Conservation (phyloP, 164 flowering plant species). For the Stephania cephalantha region DNA sequence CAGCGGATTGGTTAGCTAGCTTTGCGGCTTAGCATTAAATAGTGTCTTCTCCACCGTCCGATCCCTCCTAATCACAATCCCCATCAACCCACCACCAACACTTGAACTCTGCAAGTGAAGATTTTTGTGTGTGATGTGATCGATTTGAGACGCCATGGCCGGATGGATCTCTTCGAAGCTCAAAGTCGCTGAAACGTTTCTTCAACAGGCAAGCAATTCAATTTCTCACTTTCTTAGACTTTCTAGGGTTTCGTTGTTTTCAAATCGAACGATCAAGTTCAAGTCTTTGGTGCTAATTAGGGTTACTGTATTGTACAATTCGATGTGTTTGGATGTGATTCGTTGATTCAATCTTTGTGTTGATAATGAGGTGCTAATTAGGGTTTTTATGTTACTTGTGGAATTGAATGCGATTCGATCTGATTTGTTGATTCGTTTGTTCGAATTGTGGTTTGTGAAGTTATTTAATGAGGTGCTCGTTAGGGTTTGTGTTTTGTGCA, state of each 20-base stretch:
- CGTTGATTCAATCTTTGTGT: background rate
- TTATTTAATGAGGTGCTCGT: too few relatives aligned
- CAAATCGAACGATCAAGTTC: background rate
- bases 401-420: too few relatives aligned
- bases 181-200: constrained; percentile 82
- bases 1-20: too few relatives aligned
- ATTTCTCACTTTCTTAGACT: background rate
- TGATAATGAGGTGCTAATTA: too few relatives aligned
- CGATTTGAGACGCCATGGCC: constrained; percentile 39
- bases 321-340: background rate
- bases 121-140: background rate
- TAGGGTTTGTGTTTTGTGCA: too few relatives aligned
- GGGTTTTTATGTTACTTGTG: too few relatives aligned
- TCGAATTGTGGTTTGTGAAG: background rate
- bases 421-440: background rate
- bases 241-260: constrained; percentile 3
- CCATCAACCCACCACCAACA: too few relatives aligned
- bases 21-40: too few relatives aligned
- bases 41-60: background rate
- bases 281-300: background rate
- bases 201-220: constrained; percentile 61
- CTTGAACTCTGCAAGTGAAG: constrained; percentile 10
- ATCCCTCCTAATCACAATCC: background rate
- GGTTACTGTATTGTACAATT: background rate
- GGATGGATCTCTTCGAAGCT: constrained; percentile 94